phyloP scores from a whole-genome alignment of 2,329 filamentous ascomycete genomes.

The Neonectria sp. region DNA sequence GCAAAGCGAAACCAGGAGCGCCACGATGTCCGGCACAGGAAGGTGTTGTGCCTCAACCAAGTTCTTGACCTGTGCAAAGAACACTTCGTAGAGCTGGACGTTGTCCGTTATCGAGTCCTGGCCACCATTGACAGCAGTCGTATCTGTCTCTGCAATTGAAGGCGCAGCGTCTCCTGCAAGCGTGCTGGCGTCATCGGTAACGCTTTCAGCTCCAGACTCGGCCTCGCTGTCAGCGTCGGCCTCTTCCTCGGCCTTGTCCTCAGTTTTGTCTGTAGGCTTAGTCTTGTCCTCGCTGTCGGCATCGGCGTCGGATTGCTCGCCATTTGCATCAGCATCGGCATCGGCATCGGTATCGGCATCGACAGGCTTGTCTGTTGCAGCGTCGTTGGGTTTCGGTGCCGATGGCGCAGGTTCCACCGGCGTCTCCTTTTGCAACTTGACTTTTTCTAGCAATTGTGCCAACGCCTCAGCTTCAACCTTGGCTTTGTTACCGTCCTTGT shows the following conservation, averaged over 20 bases:
- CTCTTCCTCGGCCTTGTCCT: conserved; percentile 47
- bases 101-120: conserved; percentile 68
- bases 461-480: conserved; percentile 90
- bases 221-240: conserved; percentile 42
- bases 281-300: conserved; percentile 47
- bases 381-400: conserved; percentile 40
- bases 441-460: conserved; percentile 81
- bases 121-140: conserved; percentile 64
- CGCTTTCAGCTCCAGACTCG: conserved; percentile 35
- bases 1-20: conserved; percentile 90
- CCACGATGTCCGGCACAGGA: conserved; percentile 95
- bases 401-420: conserved; percentile 28
- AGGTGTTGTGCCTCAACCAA: conserved; percentile 92
- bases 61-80: conserved; percentile 96
- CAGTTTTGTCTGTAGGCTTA: conserved; percentile 36
- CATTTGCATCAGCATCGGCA: conserved; percentile 50
- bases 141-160: conserved; percentile 63
- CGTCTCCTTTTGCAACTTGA: conserved; percentile 76
- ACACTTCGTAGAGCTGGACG: conserved; percentile 95
- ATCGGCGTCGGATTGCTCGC: conserved; percentile 50
- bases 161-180: conserved; percentile 52
- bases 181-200: conserved; percentile 51
- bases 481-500: conserved; percentile 74
- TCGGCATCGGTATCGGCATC: conserved; percentile 39
- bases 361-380: conserved; percentile 45